Evolutionary conservation across 345 rosid species (phyloP), one percentile per base, ranked within the genome.

Genomic region (Linum usitatissimum): DNA sequence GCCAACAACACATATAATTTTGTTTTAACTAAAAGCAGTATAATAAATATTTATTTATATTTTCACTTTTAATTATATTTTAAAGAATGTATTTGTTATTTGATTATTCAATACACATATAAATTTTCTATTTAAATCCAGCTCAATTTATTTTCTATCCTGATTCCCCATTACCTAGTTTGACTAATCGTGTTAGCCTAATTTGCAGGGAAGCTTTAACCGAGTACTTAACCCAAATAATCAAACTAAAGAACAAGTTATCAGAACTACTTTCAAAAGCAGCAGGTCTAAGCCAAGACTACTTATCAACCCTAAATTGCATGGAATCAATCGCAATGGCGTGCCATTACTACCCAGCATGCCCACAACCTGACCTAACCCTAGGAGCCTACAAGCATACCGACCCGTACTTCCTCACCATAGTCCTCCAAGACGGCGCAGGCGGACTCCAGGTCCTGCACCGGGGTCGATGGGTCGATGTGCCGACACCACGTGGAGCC

Each of bases 261-360:
- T 65, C 71, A 0, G 39, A 60, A 59, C 49, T 75, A 18, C 34
- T 71, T 12, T 68, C 75, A 0, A 72, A 75, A 54, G 73, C 70
- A 6, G 66, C 71, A 8, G 73, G 66, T 14, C 72, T 75, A 14
- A 19, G 63, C 3, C 62, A 68, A 20, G 51, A 20, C 34, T 59
- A 65, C 60, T 70, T 76, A 6, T 19, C 13, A 1, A 65, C 65
- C 15, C 58, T 48, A 20, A 70, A 65, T 0, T 76, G 79, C 58
- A 40, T 53, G 21, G 62, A 63, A 62, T 75, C 76, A 28, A 60
- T 30, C 21, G 3, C 19, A 36, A 36, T 76, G 15, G 59, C 9
- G 55, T 68, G 70, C 57, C 76, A 75, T 19, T 71, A 75, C 73
- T 65, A 75, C 55, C 79, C 70, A 53, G 53, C 65, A 10, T 71